Evolutionary conservation across 768 basidiomycete genomes (phyloP).

Genomic region (Russula griseocarnosa): DNA sequence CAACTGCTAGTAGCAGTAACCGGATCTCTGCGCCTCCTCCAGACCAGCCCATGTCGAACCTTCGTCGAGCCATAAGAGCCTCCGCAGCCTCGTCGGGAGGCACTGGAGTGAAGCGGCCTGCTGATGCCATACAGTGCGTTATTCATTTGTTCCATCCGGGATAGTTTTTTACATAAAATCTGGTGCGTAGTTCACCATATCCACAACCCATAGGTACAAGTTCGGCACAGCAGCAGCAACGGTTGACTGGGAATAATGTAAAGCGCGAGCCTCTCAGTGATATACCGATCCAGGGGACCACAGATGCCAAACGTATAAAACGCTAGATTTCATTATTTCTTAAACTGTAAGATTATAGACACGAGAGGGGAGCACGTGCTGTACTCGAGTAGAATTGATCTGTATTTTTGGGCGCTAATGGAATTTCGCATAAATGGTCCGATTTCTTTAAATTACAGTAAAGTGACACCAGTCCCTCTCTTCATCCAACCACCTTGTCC

Average conservation of each 20-base stretch:
- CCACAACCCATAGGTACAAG: conserved; percentile 9
- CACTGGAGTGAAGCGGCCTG: conserved; percentile 24
- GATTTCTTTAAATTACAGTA: conserved; percentile 26
- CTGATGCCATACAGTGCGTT: conserved; percentile 22
- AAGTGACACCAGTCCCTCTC: too few species aligned
- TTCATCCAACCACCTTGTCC: conserved; percentile 4
- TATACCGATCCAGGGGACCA: conserved; percentile 13
- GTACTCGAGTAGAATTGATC: background rate
- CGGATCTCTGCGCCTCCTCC: background rate
- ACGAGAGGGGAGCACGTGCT: background rate
- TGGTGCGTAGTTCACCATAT: conserved; percentile 5
- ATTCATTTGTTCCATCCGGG: background rate
- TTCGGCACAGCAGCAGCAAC: conserved; percentile 16
- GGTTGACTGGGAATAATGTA: background rate
- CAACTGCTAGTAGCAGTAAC: background rate
- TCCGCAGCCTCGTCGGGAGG: background rate
- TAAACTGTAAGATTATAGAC: background rate
- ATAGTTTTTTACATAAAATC: background rate
- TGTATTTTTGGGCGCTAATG: background rate
- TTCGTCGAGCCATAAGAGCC: conserved; percentile 16
- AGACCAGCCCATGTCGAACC: conserved; percentile 5
- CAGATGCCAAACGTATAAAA: conserved; percentile 26
- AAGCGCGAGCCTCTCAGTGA: conserved; percentile 16
- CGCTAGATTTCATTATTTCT: background rate
- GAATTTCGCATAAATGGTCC: conserved; percentile 10